Base-by-base conservation (phyloP, 805 yeast genomes). In the Wickerhamomyces alni region DNA sequence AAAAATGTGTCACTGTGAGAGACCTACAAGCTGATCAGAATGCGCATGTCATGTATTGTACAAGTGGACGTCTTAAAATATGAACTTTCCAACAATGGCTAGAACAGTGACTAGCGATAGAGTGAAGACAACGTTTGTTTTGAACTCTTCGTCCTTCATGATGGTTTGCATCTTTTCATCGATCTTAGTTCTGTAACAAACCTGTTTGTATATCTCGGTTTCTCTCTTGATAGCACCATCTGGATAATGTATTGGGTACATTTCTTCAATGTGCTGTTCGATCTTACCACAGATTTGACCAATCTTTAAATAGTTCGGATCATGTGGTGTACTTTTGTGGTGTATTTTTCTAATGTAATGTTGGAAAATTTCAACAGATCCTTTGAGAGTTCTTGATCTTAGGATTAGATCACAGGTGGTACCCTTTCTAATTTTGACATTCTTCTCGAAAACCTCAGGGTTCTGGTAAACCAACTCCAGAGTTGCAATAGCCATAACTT, bases 401-500 rank as follows among this genome's bases (percentile, higher is more conserved):
- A 87, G 65, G 41, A 93, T 87, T 51, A 93, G 70, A 48, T 72
- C 67, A 53, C 87, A 82, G 1, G 98, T 82, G 26, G 83, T 77
- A 11, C 96, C 96, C 65, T 87, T 87, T 64, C 97, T 76, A 60
- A 93, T 83, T 69, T 93, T 93, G 48, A 91, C 84, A 57, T 85
- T 79, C 29, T 63, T 59, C 33, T 79, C 72, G 56, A 91, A 75
- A 3, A 91, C 83, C 3, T 66, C 55, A 4, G 82, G 81, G 65
- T 93, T 93, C 57, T 83, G 80, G 72, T 83, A 89, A 26, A 93
- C 83, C 38, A 81, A 69, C 17, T 91, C 87, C 51, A 93, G 72
- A 1, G 98, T 87, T 13, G 99, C 97, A 60, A 93, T 84, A 28
- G 98, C 96, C 99, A 93, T 93, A 16, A 91, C 97, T 66, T 93